Percentiles rank a stretch among this genome's conserved stretches.
Conservation (phyloP, 2,329 filamentous ascomycete species). For the Didymella segeticola region DNA sequence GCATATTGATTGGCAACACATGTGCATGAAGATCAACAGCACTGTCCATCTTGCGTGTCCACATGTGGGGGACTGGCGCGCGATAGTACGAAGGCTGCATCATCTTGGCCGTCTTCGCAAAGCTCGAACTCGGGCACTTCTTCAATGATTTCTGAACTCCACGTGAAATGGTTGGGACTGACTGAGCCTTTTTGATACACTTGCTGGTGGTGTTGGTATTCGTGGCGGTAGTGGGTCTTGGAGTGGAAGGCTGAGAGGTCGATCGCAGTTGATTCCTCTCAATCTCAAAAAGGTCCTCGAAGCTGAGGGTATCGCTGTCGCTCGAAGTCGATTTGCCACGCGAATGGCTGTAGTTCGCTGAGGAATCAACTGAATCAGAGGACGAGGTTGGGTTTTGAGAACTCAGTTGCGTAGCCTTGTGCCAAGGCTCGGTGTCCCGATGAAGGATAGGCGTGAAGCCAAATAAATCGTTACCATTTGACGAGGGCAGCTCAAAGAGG, state of each 20-base stretch:
- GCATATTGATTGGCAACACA: slow-evolving; percentile 42
- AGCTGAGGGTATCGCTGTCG: slow-evolving; percentile 42
- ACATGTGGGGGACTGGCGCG: slow-evolving; percentile 55
- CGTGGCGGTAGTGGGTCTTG: slow-evolving; percentile 26
- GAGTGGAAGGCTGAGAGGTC: slow-evolving; percentile 44
- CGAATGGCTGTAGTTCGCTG: slow-evolving; percentile 42
- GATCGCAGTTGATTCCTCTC: slow-evolving; percentile 36
- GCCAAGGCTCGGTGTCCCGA: slow-evolving; percentile 60
- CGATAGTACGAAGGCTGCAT: slow-evolving; percentile 60
- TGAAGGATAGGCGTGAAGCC: slow-evolving; percentile 58
- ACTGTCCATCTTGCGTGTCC: slow-evolving; percentile 59
- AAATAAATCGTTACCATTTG: slow-evolving; percentile 57
- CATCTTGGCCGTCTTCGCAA: slow-evolving; percentile 60
- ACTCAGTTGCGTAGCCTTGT: slow-evolving; percentile 59
- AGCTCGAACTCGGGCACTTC: slow-evolving; percentile 25
- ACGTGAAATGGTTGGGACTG: slow-evolving; percentile 29
- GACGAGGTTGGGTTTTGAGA: slow-evolving; percentile 57
- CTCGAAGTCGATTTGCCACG: slow-evolving; percentile 40
- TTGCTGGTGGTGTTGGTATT: slow-evolving; percentile 5
- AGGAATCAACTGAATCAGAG: slow-evolving; percentile 28
- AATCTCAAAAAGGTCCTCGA: slow-evolving; percentile 40
- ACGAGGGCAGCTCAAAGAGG: slow-evolving; percentile 59
- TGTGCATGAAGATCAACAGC: slow-evolving; percentile 57
- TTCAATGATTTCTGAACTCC: slow-evolving; percentile 33
- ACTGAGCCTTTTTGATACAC: slow-evolving; percentile 36